Conservation (phyloP, 306 rosid genomes). For the Pterocarpus macrocarpus region DNA sequence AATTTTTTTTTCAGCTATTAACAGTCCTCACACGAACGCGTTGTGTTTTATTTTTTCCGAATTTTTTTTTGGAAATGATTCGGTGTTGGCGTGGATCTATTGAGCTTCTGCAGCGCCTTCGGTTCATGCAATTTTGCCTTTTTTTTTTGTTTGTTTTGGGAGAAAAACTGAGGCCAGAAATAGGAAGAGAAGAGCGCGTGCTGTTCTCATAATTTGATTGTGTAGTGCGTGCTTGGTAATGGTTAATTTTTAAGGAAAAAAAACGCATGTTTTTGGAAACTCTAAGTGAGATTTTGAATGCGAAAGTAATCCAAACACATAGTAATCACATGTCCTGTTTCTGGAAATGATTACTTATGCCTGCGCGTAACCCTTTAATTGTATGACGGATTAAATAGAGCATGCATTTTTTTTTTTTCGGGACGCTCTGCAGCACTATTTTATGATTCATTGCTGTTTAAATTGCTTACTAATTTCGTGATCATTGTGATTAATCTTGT, state of each 20-base stretch:
- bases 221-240: not conserved
- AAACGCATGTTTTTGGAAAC: too few relatives aligned
- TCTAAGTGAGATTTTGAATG: not conserved
- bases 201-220: constrained; percentile 18
- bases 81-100: constrained; percentile 43
- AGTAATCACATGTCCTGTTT: not conserved
- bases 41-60: not conserved
- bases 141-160: constrained; percentile 10
- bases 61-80: not conserved
- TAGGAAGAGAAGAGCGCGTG: not conserved
- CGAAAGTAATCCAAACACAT: not conserved
- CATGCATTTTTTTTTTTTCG: constrained; percentile 17
- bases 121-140: not conserved
- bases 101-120: constrained; percentile 4
- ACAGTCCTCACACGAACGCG: not conserved
- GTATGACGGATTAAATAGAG: not conserved
- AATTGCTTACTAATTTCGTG: constrained; percentile 3
- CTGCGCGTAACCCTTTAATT: not conserved
- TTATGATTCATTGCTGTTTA: constrained; percentile 10
- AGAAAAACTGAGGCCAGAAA: constrained; percentile 20
- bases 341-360: not conserved
- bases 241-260: too few relatives aligned
- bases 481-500: constrained; percentile 18
- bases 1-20: not conserved
- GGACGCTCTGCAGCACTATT: not conserved